Conservation (phyloP, 2,329 filamentous ascomycete species). For the Lasiodiplodia gonubiensis region DNA sequence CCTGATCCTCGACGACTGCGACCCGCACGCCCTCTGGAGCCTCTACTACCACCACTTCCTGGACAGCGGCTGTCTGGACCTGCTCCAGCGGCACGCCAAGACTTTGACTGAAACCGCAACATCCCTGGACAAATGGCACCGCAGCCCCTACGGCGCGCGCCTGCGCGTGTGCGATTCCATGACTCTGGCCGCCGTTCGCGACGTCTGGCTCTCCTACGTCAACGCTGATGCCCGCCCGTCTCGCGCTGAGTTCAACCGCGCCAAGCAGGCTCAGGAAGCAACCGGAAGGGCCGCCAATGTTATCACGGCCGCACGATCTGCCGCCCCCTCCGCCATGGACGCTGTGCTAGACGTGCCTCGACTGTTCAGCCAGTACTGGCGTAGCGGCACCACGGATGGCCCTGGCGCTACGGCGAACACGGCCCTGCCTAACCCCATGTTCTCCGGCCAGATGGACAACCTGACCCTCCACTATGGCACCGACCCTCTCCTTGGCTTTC, state of each 20-base stretch:
- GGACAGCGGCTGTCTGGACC: slow-evolving; percentile 42
- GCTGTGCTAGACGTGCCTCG: slow-evolving; percentile 29
- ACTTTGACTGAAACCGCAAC: slow-evolving; percentile 51
- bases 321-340: slow-evolving; percentile 36
- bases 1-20: slow-evolving; percentile 54
- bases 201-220: slow-evolving; percentile 50
- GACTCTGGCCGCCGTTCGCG: slow-evolving; percentile 52
- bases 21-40: slow-evolving; percentile 53
- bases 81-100: slow-evolving; percentile 51
- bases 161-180: slow-evolving; percentile 58
- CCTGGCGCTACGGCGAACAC: slow-evolving; percentile 27
- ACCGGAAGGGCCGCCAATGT: background rate
- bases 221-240: background rate
- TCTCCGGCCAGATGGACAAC: slow-evolving; percentile 46
- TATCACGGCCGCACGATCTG: slow-evolving; percentile 31
- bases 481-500: slow-evolving; percentile 62
- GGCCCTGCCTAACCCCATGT: slow-evolving; percentile 50
- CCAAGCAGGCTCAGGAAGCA: background rate
- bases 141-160: slow-evolving; percentile 50
- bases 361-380: slow-evolving; percentile 38
- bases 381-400: slow-evolving; percentile 35
- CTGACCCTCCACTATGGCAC: slow-evolving; percentile 55
- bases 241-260: slow-evolving; percentile 8
- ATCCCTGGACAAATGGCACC: slow-evolving; percentile 54
- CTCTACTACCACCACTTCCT: slow-evolving; percentile 63